Percentiles rank a stretch among this genome's conserved stretches.
Conservation (phyloP, 2,329 filamentous ascomycete genomes). For the Penicillium palitans region DNA sequence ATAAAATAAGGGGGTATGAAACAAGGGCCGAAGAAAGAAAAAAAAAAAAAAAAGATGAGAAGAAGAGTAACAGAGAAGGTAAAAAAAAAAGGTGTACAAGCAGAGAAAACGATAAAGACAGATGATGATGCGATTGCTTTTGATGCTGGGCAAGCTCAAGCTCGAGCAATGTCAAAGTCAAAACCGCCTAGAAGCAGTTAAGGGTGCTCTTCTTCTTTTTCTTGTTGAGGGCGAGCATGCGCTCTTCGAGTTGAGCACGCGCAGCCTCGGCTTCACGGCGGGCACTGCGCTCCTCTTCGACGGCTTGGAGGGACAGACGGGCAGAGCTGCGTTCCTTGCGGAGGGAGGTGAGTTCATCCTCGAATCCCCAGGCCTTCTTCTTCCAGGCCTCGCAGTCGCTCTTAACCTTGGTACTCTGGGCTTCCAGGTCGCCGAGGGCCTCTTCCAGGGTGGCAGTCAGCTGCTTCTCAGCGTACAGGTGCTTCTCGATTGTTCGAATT, state of each 20-base stretch:
- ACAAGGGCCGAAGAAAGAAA: slow-evolving; percentile 1
- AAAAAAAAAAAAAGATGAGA: slow-evolving; percentile 11
- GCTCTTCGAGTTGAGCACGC: slow-evolving; percentile 83
- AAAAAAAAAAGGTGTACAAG: slow-evolving; percentile 20
- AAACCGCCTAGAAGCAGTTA: slow-evolving; percentile 83
- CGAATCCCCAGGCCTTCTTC: slow-evolving; percentile 76
- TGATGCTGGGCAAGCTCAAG: slow-evolving; percentile 10
- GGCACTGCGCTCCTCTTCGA: slow-evolving; percentile 95
- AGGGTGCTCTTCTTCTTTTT: slow-evolving; percentile 94
- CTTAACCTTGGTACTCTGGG: slow-evolving; percentile 88
- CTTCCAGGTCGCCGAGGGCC: slow-evolving; percentile 89
- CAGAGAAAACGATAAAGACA: slow-evolving; percentile 15
- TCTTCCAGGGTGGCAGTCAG: slow-evolving; percentile 94
- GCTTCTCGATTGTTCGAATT: slow-evolving; percentile 94
- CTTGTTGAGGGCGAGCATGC: slow-evolving; percentile 88
- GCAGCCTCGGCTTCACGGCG: slow-evolving; percentile 87
- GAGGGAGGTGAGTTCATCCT: slow-evolving; percentile 59
- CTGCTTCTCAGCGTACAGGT: slow-evolving; percentile 92
- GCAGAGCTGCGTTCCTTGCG: slow-evolving; percentile 60
- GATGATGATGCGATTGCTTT: slow-evolving; percentile 21
- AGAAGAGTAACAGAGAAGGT: slow-evolving; percentile 14
- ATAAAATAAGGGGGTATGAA: slow-evolving; percentile 11
- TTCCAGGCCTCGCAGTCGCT: slow-evolving; percentile 86
- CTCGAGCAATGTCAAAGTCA: not conserved
- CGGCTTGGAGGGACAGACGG: slow-evolving; percentile 73